Base-by-base conservation (phyloP, 2,329 filamentous ascomycete genomes). In the Akanthomyces lecanii region DNA sequence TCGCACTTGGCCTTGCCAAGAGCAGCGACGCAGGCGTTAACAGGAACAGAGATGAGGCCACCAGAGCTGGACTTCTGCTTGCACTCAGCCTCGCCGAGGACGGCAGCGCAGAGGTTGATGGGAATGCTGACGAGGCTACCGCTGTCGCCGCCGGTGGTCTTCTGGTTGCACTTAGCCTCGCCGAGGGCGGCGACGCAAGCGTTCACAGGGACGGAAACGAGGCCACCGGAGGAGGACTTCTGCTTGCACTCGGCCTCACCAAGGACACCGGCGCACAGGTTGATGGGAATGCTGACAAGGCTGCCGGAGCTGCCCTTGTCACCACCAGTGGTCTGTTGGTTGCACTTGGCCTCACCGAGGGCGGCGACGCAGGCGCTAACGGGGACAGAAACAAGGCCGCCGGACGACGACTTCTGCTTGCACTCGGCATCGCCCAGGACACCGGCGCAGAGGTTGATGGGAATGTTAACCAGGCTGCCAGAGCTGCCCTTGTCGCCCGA, bases 1-100 rank as follows among this genome's bases (percentile, higher is more conserved):
- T 38, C 1, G 36, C 61, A 62, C 23, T 50, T 56, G 23, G 53
- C 52, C 11, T 51, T n/a, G 3, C 61, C 61, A 10, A 62, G 52
- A 4, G 36, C 44, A 36, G 51, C 53, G 18, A 62, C 42, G 25
- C 61, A 62, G 10, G 30, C 33, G 25, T 57, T 38, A 2, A 62
- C 25, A 21, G 61, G 61, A 5, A 62, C 61, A n/a, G 52, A 51
- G 28, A 62, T 10, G 11, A 62, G 53, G 5, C 59, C 51, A 3
- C 40, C 50, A 30, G 42, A 48, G 52, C 45, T 40, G 23, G 42
- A 33, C 52, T 50, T 55, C 18, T 62, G 60, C 21, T 50, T 56
- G 60, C 60, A 62, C 44, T 62, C 44, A 2, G 60, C 60, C 5
- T 50, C 52, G 3, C 60, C 60, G 11, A 62, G 44, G 25, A 62